A percentile compares a stretch with the other conserved stretches of the same genome.
Conservation (phyloP, 192 early-diverging fungal genomes). For the Gamsiella multidivaricata region DNA sequence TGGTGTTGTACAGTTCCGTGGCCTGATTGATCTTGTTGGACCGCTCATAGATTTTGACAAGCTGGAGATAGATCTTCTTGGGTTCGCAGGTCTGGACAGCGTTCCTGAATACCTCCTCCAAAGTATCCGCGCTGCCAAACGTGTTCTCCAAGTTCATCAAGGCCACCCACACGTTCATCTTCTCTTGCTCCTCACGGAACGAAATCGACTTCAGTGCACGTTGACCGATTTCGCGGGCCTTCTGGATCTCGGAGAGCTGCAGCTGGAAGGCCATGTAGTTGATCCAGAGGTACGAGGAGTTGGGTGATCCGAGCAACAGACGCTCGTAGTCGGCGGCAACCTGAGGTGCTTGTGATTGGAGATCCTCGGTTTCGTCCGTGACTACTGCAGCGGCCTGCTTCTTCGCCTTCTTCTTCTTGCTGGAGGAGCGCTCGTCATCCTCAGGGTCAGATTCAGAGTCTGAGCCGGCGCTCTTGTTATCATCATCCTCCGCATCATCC, state of each 20-base stretch:
- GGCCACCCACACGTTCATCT: slow-evolving; percentile 98
- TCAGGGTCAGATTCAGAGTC: slow-evolving; percentile 52
- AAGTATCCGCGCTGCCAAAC: slow-evolving; percentile 86
- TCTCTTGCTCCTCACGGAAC: slow-evolving; percentile 94
- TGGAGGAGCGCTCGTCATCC: slow-evolving; percentile 46
- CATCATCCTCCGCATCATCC: slow-evolving; percentile 53
- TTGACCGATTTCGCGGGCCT: slow-evolving; percentile 93
- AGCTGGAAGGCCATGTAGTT: slow-evolving; percentile 99
- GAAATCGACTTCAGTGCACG: slow-evolving; percentile 93
- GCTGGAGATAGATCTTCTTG: slow-evolving; percentile 88
- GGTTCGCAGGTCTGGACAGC: slow-evolving; percentile 88
- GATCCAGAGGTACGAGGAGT: slow-evolving; percentile 98
- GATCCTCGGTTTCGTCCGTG: slow-evolving; percentile 76
- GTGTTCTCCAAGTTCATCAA: slow-evolving; percentile 95
- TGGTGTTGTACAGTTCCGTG: slow-evolving; percentile 76
- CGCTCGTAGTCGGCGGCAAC: slow-evolving; percentile 91
- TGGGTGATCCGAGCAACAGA: slow-evolving; percentile 91
- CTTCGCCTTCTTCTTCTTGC: slow-evolving; percentile 62
- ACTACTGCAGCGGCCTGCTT: slow-evolving; percentile 63
- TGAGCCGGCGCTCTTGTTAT: slow-evolving; percentile 43
- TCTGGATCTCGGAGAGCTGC: slow-evolving; percentile 90
- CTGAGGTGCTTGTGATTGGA: slow-evolving; percentile 76
- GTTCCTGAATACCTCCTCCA: slow-evolving; percentile 87
- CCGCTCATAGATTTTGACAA: slow-evolving; percentile 92
- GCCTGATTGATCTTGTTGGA: slow-evolving; percentile 81